These are phyloP conservation scores for Scorias spongiosa DNA, from an alignment of 2,329 filamentous ascomycete genomes.

Conservation along the genomic window DNA sequence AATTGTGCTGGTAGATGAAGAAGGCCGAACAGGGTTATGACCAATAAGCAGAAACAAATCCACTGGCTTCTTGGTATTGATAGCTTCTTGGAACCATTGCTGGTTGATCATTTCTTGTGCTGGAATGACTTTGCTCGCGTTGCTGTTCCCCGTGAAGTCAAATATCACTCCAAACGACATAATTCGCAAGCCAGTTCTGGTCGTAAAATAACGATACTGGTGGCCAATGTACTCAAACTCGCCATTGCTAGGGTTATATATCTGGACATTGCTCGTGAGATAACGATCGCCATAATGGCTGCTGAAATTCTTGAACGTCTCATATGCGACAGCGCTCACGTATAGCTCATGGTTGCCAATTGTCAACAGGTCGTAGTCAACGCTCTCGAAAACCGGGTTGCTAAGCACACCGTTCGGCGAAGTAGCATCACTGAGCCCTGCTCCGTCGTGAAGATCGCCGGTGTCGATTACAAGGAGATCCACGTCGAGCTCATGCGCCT, in stretches of 20 bases:
- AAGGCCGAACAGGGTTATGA: slow-evolving; percentile 41
- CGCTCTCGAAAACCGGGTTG: slow-evolving; percentile 34
- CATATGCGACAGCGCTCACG: slow-evolving; percentile 44
- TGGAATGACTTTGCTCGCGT: slow-evolving; percentile 44
- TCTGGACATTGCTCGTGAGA: slow-evolving; percentile 39
- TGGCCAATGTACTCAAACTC: slow-evolving; percentile 31
- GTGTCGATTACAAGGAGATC: slow-evolving; percentile 48
- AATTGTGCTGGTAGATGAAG: slow-evolving; percentile 29
- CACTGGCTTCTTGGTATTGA: slow-evolving; percentile 39
- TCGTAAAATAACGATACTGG: slow-evolving; percentile 36
- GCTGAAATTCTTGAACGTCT: slow-evolving; percentile 45
- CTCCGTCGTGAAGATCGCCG: slow-evolving; percentile 53
- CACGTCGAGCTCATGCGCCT: slow-evolving; percentile 40
- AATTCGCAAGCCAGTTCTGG: slow-evolving; percentile 32
- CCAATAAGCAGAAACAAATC: slow-evolving; percentile 50
- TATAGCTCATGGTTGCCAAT: slow-evolving; percentile 54
- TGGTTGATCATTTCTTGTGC: slow-evolving; percentile 38
- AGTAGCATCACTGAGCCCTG: slow-evolving; percentile 47
- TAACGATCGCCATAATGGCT: slow-evolving; percentile 41
- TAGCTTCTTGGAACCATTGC: slow-evolving; percentile 44
- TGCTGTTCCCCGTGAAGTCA: slow-evolving; percentile 41
- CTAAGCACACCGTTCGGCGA: slow-evolving; percentile 40
- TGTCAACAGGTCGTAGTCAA: slow-evolving; percentile 39
- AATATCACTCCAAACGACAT: slow-evolving; percentile 39
- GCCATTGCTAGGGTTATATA: slow-evolving; percentile 28